A percentile compares a stretch with the other conserved stretches of the same genome.
Evolutionary conservation across 1,284 basidiomycete genomes (phyloP).

Genomic region (Tremellales sp.): DNA sequence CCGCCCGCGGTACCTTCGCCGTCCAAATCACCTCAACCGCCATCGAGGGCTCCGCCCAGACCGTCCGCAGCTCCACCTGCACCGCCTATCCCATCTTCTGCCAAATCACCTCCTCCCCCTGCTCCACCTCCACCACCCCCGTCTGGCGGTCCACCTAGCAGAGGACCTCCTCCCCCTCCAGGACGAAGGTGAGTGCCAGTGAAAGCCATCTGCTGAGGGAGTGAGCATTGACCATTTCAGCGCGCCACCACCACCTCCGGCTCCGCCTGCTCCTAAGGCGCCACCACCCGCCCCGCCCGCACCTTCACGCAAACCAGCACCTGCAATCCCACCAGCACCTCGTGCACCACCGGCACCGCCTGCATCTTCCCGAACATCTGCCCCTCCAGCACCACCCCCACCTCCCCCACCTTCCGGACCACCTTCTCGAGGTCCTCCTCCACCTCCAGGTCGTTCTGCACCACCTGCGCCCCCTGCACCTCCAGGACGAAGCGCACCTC

Average conservation of each 20-base stretch:
- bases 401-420: conserved; percentile 31
- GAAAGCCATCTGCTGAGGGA: not conserved
- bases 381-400: conserved; percentile 9
- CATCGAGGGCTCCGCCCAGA: conserved; percentile 14
- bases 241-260: conserved; percentile 18
- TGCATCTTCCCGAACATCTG: conserved; percentile 56
- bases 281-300: no score
- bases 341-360: conserved; percentile 67
- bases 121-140: conserved; percentile 15
- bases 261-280: conserved; percentile 14
- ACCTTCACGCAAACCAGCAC: conserved; percentile 21
- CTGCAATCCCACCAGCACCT: conserved; percentile 49
- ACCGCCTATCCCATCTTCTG: conserved; percentile 16
- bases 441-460: conserved; percentile 12
- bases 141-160: conserved; percentile 9
- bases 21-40: conserved; percentile 10
- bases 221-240: conserved; percentile 51
- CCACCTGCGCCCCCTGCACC: conserved; percentile 24
- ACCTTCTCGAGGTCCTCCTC: conserved; percentile 15
- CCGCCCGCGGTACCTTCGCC: not conserved
- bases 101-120: conserved; percentile 14
- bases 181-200: conserved; percentile 9
- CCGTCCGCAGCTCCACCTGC: conserved; percentile 16
- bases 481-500: conserved; percentile 45
- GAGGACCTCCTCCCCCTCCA: conserved; percentile 39